Evolutionary conservation across 2,329 filamentous ascomycete genomes (phyloP).

Genomic region (Aspergillus fijiensis): DNA sequence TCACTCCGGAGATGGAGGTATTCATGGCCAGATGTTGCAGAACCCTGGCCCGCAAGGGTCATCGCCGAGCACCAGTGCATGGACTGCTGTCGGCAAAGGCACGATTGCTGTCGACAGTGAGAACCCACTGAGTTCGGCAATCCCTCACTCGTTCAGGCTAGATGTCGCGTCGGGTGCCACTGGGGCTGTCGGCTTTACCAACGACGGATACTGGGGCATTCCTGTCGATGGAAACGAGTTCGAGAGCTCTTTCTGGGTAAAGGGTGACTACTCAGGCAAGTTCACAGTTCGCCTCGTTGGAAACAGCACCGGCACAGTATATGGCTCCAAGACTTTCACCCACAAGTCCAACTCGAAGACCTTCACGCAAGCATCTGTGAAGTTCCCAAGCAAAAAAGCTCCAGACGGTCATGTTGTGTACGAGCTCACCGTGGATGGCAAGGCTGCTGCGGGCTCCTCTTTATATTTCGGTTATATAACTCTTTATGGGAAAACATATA

Average conservation of each 20-base stretch:
- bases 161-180: slow-evolving; percentile 17
- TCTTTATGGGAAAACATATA: not conserved
- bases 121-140: slow-evolving; percentile 52
- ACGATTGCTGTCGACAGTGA: slow-evolving; percentile 50
- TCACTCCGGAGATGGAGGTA: slow-evolving; percentile 69
- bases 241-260: slow-evolving; percentile 26
- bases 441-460: slow-evolving; percentile 12
- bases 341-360: slow-evolving; percentile 14
- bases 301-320: slow-evolving; percentile 17
- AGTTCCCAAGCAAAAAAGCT: slow-evolving; percentile 18
- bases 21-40: slow-evolving; percentile 69
- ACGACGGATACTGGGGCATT: slow-evolving; percentile 40
- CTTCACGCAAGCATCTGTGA: slow-evolving; percentile 19
- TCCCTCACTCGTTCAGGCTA: slow-evolving; percentile 53
- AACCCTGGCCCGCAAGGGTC: slow-evolving; percentile 68
- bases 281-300: slow-evolving; percentile 22
- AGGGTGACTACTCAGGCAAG: slow-evolving; percentile 20
- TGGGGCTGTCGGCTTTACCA: slow-evolving; percentile 36
- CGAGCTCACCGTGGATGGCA: slow-evolving; percentile 17
- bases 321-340: slow-evolving; percentile 19
- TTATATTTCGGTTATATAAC: slow-evolving; percentile 22
- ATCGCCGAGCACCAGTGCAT: slow-evolving; percentile 47
- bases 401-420: slow-evolving; percentile 18
- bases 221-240: slow-evolving; percentile 23
- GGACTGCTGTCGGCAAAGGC: slow-evolving; percentile 47